Percentiles rank a stretch among this genome's conserved stretches.
Evolutionary conservation across 352 stramenopile species (phyloP).

Genomic region (Globisporangium acanthophoron): DNA sequence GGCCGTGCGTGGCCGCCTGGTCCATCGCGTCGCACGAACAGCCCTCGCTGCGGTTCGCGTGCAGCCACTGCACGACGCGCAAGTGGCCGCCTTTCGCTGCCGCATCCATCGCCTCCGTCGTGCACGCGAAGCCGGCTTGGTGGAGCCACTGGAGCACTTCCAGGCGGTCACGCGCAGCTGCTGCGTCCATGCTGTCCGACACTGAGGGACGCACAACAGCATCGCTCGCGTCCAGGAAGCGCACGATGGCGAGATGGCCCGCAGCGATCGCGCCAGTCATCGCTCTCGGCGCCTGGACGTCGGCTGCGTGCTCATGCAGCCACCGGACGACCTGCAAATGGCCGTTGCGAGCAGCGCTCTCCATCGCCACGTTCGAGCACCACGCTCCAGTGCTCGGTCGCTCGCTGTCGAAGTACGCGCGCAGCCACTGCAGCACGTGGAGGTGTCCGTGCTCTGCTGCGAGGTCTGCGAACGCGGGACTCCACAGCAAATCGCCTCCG

Average conservation of each 20-base stretch:
- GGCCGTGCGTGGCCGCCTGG: background rate
- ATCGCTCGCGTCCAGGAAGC: constrained; percentile 3
- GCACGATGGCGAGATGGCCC: constrained; percentile 6
- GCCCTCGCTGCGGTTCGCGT: background rate
- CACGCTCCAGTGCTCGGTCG: background rate
- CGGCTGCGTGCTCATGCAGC: background rate
- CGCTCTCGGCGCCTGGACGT: background rate
- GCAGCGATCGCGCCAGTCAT: background rate
- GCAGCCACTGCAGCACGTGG: background rate
- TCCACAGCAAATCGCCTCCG: background rate
- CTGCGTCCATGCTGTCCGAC: constrained; percentile 8
- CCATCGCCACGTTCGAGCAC: background rate
- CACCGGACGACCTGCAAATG: constrained; percentile 4
- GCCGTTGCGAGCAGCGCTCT: constrained; percentile 1
- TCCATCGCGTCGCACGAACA: constrained; percentile 1
- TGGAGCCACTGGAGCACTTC: constrained; percentile 8
- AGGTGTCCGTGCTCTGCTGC: background rate
- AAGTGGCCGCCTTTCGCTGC: background rate
- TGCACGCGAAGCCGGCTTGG: background rate
- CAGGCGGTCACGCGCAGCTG: constrained; percentile 1
- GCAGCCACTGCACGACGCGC: background rate
- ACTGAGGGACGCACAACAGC: background rate
- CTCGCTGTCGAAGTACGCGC: background rate
- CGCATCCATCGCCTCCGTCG: background rate
- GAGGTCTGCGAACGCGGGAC: background rate